Percentiles rank a stretch among this genome's conserved stretches.
Conservation (phyloP, 768 basidiomycete genomes). For the Tephrocybe sp. region DNA sequence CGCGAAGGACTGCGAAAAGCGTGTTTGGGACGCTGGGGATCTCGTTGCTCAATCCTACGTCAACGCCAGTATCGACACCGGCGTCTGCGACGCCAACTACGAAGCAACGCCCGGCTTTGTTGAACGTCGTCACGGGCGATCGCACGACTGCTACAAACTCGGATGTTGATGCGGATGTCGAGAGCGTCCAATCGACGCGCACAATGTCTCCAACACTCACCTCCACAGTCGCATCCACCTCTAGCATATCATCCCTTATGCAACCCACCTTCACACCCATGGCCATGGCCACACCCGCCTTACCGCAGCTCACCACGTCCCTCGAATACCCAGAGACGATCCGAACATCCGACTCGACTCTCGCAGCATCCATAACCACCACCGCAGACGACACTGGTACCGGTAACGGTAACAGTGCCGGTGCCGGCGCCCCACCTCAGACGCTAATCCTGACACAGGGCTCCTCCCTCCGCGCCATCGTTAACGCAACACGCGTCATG, state of each 20-base stretch:
- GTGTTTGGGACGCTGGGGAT: constrained; percentile 74
- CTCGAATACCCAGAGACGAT: constrained; percentile 27
- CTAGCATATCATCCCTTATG: constrained; percentile 39
- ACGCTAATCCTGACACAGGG: constrained; percentile 46
- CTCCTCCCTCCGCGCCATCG: constrained; percentile 68
- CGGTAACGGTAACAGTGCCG: no score
- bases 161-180: constrained; percentile 26
- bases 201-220: constrained; percentile 15
- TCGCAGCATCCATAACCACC: constrained; percentile 16
- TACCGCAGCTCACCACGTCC: constrained; percentile 41
- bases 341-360: constrained; percentile 17
- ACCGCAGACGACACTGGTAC: no score
- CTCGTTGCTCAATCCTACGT: constrained; percentile 55
- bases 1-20: constrained; percentile 52
- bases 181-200: constrained; percentile 30
- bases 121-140: no score
- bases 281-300: constrained; percentile 39
- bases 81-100: no score
- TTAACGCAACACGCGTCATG: constrained; percentile 86
- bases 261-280: constrained; percentile 33
- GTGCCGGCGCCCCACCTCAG: no score
- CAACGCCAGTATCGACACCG: constrained; percentile 18
- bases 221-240: constrained; percentile 25
- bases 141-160: constrained; percentile 8
- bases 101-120: constrained; percentile 19